Evolutionary conservation across 306 rosid genomes (phyloP).

Genomic region (Benincasa hispida): DNA sequence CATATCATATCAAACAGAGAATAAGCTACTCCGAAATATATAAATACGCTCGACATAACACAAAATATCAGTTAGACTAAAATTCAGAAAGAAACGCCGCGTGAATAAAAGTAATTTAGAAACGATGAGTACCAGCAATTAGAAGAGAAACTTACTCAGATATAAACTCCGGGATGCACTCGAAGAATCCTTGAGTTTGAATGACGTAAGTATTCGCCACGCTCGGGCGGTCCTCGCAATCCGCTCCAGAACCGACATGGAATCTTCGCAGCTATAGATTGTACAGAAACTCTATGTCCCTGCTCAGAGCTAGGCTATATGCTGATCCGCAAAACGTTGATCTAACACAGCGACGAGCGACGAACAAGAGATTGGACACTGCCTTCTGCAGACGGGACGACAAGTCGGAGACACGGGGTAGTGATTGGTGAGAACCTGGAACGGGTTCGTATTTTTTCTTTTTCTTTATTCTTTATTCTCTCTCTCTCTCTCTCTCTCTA

Average conservation of each 20-base stretch:
- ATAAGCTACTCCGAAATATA: not conserved
- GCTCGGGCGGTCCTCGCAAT: conserved; percentile 22
- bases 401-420: not conserved
- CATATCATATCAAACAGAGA: not conserved
- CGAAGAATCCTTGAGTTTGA: conserved; percentile 41
- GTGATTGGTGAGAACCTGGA: not conserved
- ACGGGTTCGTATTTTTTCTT: not conserved
- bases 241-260: conserved; percentile 33
- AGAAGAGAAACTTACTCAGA: conserved; percentile 22
- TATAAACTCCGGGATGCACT: conserved; percentile 10
- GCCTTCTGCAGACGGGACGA: not conserved
- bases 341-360: not conserved
- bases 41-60: not conserved
- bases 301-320: not conserved
- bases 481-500: not conserved
- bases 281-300: not conserved
- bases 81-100: not conserved
- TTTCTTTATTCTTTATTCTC: not conserved
- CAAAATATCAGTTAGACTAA: not conserved
- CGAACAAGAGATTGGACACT: not conserved
- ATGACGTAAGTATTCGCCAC: conserved; percentile 16
- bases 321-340: not conserved
- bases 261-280: not conserved
- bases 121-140: not conserved
- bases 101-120: not conserved